Conservation (phyloP, 106 monocot genomes). For the Dioscorea zingiberensis region DNA sequence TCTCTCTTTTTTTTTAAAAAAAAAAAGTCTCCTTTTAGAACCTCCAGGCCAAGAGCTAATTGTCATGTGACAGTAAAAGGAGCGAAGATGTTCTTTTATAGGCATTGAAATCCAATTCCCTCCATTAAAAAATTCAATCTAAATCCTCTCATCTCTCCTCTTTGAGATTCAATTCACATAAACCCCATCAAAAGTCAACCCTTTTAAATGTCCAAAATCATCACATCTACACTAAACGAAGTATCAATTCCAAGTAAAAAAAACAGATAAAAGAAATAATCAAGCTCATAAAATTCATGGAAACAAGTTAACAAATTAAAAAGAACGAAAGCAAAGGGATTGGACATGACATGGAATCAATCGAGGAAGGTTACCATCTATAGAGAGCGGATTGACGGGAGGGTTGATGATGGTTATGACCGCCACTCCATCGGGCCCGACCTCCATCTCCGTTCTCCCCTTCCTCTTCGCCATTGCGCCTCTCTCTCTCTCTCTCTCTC, state of each 20-base stretch:
- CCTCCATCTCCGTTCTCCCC: constrained; percentile 7
- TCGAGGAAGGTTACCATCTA: neutral
- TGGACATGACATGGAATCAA: neutral
- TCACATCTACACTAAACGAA: neutral
- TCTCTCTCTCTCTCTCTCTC: constrained; percentile 7
- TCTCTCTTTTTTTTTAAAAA: too few relatives aligned
- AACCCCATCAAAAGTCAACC: neutral
- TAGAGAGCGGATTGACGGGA: neutral
- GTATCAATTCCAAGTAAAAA: neutral
- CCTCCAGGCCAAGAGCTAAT: too few relatives aligned
- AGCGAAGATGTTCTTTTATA: too few relatives aligned
- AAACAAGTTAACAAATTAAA: too few relatives aligned
- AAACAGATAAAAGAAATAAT: neutral
- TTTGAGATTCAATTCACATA: too few relatives aligned
- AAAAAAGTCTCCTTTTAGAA: too few relatives aligned
- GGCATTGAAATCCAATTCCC: too few relatives aligned
- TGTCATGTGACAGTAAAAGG: too few relatives aligned
- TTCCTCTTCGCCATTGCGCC: neutral
- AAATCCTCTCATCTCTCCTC: too few relatives aligned
- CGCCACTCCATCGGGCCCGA: neutral
- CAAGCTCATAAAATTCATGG: neutral
- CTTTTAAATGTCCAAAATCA: neutral
- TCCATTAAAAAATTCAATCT: too few relatives aligned
- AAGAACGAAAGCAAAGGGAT: neutral
- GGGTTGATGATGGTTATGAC: neutral